Conservation (phyloP, 331 rosid genomes). For the Stylosanthes scabra region DNA sequence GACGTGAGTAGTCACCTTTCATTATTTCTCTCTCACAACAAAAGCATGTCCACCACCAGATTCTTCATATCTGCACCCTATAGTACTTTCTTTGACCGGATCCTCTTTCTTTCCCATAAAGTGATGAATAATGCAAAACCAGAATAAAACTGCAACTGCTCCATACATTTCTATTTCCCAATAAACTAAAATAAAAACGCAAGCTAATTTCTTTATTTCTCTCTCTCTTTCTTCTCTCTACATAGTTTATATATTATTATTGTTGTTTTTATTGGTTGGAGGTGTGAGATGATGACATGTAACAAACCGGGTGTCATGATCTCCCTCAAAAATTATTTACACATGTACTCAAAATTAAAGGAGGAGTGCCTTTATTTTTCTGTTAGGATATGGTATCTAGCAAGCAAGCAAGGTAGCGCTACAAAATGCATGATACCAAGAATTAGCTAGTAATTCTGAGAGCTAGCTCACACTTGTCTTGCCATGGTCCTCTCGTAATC, state of each 20-base stretch:
- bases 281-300: slow-evolving; percentile 60
- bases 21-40: slow-evolving; percentile 43
- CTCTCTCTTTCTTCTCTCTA: slow-evolving; percentile 3
- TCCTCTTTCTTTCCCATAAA: slow-evolving; percentile 41
- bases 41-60: slow-evolving; percentile 57
- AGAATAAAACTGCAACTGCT: neutral
- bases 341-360: too few relatives aligned
- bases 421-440: too few relatives aligned
- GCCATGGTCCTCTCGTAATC: slow-evolving; percentile 32
- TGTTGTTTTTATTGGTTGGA: slow-evolving; percentile 33
- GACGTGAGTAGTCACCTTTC: slow-evolving; percentile 55
- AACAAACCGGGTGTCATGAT: slow-evolving; percentile 57
- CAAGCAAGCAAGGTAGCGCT: too few relatives aligned
- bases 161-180: slow-evolving; percentile 20
- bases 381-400: too few relatives aligned
- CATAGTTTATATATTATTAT: neutral
- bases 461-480: neutral
- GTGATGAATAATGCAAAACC: neutral
- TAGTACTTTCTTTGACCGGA: slow-evolving; percentile 77
- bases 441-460: too few relatives aligned
- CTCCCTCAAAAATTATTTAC: slow-evolving; percentile 6
- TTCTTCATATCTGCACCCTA: slow-evolving; percentile 46
- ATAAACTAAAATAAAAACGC: too few relatives aligned
- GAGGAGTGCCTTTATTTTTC: too few relatives aligned
- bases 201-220: too few relatives aligned